Percentiles rank a stretch among this genome's conserved stretches.
Evolutionary conservation across 345 rosid genomes (phyloP).

Genomic region (Gossypium stocksii): DNA sequence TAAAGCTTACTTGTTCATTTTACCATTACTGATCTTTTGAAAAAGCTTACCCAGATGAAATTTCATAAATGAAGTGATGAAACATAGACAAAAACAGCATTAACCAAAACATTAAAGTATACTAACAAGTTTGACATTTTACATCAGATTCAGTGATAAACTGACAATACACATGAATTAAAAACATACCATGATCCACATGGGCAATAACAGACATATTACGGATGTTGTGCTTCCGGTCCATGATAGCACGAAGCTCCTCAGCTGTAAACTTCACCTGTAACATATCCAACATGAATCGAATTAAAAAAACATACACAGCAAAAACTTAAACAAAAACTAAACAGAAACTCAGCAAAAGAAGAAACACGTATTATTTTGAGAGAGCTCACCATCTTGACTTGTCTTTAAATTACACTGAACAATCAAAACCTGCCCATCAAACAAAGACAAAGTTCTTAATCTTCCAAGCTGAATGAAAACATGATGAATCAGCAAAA

Average conservation of each 20-base stretch:
- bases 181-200: conserved; percentile 49
- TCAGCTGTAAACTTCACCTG: conserved; percentile 63
- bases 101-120: neutral
- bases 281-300: neutral
- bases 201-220: conserved; percentile 81
- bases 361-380: neutral
- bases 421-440: neutral
- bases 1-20: neutral
- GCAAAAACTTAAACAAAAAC: neutral
- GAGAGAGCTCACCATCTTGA: conserved; percentile 14
- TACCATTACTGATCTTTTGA: neutral
- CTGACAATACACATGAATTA: neutral
- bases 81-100: neutral
- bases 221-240: conserved; percentile 59
- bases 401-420: neutral
- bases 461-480: neutral
- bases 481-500: neutral
- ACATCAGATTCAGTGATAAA: conserved; percentile 15
- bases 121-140: neutral
- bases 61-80: neutral
- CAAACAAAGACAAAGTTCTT: neutral
- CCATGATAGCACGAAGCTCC: conserved; percentile 65
- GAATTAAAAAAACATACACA: neutral
- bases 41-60: neutral
- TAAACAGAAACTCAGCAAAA: neutral